These are phyloP conservation scores for Nothophytophthora sp. DNA, from an alignment of 352 stramenopile genomes.

Conservation along the genomic window DNA sequence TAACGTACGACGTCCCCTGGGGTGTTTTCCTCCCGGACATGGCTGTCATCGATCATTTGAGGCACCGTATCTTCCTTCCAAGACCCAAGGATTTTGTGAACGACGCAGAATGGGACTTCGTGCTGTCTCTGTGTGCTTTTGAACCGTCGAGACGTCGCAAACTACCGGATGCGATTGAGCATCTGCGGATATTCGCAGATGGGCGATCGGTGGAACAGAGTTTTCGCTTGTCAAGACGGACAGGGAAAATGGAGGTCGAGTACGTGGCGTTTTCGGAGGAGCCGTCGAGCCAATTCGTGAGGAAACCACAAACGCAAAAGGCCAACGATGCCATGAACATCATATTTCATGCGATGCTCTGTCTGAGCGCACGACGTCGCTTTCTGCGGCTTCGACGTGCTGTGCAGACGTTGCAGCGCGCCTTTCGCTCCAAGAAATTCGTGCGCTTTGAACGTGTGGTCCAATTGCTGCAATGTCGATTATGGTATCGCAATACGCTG, in stretches of 20 bases:
- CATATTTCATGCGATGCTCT: constrained; percentile 1
- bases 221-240: not conserved
- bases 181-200: constrained; percentile 10
- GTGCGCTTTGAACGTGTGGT: constrained; percentile 1
- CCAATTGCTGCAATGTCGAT: constrained; percentile 6
- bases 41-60: too few species aligned
- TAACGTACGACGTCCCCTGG: constrained; percentile 16
- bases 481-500: constrained; percentile 1
- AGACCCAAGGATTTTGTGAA: constrained; percentile 9
- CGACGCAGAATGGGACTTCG: constrained; percentile 16
- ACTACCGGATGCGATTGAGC: constrained; percentile 11
- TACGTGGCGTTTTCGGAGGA: not conserved
- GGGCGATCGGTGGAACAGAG: not conserved
- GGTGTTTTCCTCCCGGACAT: too few species aligned
- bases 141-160: constrained; percentile 14
- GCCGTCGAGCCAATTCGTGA: not conserved
- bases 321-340: not conserved
- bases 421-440: constrained; percentile 8
- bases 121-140: constrained; percentile 12
- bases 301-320: not conserved
- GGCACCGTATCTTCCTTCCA: not conserved
- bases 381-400: constrained; percentile 1
- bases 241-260: not conserved
- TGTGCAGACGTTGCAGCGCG: not conserved
- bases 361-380: not conserved